Base-by-base conservation (phyloP, 2,329 filamentous ascomycete genomes). In the Colletotrichum gigasporum region DNA sequence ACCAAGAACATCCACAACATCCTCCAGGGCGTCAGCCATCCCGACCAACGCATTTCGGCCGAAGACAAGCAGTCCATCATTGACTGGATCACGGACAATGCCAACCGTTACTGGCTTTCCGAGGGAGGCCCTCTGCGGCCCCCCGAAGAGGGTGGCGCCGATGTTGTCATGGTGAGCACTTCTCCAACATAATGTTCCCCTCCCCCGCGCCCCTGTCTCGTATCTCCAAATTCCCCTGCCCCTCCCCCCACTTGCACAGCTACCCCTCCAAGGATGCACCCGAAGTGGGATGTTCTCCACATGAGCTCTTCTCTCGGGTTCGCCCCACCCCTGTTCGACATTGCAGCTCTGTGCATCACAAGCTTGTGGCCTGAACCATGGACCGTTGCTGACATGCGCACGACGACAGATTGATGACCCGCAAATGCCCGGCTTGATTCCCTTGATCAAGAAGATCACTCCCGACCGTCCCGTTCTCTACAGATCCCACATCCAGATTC, bases 1-100 rank as follows among this genome's bases (percentile, higher is more conserved):
- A 96, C 92, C 69, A 96, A 96, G 79, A 94, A 91, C 69, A 91
- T 94, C 70, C 92, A 96, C 85, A 96, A 96, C 77, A 94, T 95
- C 68, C 87, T 96, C 3, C 92, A 96, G 78, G 92, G 92, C 8
- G 92, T 94, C 41, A 88, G 88, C 39, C 81, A 84, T 24, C 85
- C 87, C 0, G 84, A 86, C 3, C 85, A 92, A 69, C 84, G 87
- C n/a, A 82, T 95, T 30, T 87, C 83, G 0, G 69, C 80, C 1
- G 85, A 90, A 2, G 86, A 92, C 61, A 88, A 89, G 70, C 74
- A 79, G 1, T 77, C 81, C n/a, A 86, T 95, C 53, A 85, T 84
- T 9, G 85, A 88, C 47, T 96, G 92, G 92, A 90, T 92, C 60
- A 79, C 82, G 11, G 86, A 91, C 11, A 95, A 95, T 74, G 90